Conservation (phyloP, 495 filamentous ascomycete genomes). For the Podospora australis region DNA sequence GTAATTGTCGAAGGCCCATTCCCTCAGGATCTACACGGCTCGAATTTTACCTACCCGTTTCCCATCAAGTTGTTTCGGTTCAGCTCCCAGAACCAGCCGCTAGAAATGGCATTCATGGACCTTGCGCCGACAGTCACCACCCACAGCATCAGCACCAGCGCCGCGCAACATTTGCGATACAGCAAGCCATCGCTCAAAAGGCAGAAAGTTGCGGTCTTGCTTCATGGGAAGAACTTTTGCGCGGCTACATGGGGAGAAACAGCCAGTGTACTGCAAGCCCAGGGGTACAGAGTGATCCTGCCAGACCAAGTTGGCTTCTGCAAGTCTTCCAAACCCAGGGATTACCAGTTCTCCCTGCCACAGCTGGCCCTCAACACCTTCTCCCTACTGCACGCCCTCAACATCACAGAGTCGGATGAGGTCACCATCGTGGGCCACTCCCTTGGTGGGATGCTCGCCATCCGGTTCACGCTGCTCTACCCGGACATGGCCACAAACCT, state of each 20-base stretch:
- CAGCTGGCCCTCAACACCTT: slow-evolving; percentile 38
- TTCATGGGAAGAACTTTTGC: slow-evolving; percentile 46
- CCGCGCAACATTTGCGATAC: neutral
- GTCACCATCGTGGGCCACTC: slow-evolving; percentile 41
- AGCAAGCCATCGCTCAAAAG: slow-evolving; percentile 7
- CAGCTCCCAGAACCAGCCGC: slow-evolving; percentile 26
- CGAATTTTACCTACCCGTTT: slow-evolving; percentile 39
- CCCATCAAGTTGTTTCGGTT: slow-evolving; percentile 36
- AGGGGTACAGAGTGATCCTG: slow-evolving; percentile 39
- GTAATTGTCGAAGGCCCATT: slow-evolving; percentile 23
- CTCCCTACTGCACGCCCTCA: slow-evolving; percentile 27
- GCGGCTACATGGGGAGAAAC: slow-evolving; percentile 37
- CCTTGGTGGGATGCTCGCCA: slow-evolving; percentile 40
- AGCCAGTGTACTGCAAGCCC: slow-evolving; percentile 20
- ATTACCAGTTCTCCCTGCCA: slow-evolving; percentile 38
- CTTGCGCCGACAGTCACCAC: slow-evolving; percentile 17
- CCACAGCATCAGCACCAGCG: neutral
- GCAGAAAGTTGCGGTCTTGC: slow-evolving; percentile 28
- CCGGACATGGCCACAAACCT: slow-evolving; percentile 16
- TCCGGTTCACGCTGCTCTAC: slow-evolving; percentile 39
- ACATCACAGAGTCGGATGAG: slow-evolving; percentile 6
- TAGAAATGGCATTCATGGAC: slow-evolving; percentile 46
- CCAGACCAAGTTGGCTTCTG: slow-evolving; percentile 45
- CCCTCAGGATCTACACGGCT: slow-evolving; percentile 31
- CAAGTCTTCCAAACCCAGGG: slow-evolving; percentile 39